Base-by-base conservation (phyloP, 2,329 filamentous ascomycete genomes). In the Neonectria hederae region DNA sequence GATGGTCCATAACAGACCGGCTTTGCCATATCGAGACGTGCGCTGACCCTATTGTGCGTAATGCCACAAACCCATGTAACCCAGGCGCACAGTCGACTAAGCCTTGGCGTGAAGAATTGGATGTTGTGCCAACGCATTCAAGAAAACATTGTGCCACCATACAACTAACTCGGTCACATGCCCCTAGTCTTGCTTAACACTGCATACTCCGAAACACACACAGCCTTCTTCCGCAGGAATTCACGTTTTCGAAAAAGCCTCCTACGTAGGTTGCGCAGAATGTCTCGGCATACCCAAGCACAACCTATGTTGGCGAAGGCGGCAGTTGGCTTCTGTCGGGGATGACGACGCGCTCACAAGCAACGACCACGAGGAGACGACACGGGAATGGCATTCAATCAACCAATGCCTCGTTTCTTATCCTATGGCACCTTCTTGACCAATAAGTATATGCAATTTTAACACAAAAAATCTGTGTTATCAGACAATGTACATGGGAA, bases 401-500 rank as follows among this genome's bases (percentile, higher is more conserved):
- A 42, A n/a, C 24, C 24, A 40, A 24, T 14, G 9, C 30, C 21
- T 54, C 5, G 32, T 54, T 42, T 42, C n/a, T 26, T 54, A 21
- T 51, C 28, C 4, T 51, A 35, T 51, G 48, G 42, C 45, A 17
- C 48, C 35, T 51, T 22, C 30, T 46, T 59, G 35, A 35, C 35
- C 49, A 26, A 43, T 14, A 53, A 38, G 13, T 61, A 38, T 45
- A 64, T 32, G 38, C 19, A 30, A 21, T 48, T 53, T 49, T 11
- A 35, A 54, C 43, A 63, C 52, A 63, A 38, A 28, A 63, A 63
- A 63, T 35, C 26, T 21, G 28, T 40, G 32, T 46, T 40, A 51
- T 48, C 45, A 45, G 46, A 49, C 48, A 49, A 58, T 58, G 26
- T 58, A 57, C 54, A 62, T 46, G 45, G 54, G 40, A 62, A 57